A percentile compares a stretch with the other conserved stretches of the same genome.
phyloP scores from a whole-genome alignment of 306 rosid genomes.

The Psophocarpus tetragonolobus region DNA sequence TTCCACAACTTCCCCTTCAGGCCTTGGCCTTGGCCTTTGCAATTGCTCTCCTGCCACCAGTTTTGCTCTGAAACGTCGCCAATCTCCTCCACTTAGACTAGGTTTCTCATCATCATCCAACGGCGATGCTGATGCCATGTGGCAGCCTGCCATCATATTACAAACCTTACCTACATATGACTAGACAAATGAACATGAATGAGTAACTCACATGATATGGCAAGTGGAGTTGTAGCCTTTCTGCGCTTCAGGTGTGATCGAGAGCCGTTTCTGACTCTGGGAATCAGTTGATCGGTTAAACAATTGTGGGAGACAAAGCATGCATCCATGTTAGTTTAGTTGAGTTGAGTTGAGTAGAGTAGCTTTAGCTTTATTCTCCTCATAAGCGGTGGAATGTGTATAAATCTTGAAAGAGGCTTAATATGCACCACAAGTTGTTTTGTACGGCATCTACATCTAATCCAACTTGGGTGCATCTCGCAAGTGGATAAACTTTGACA shows the following conservation, averaged over 20 bases:
- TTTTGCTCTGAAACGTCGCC: conserved; percentile 88
- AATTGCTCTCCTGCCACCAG: conserved; percentile 63
- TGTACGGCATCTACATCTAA: conserved; percentile 44
- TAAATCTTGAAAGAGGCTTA: conserved; percentile 29
- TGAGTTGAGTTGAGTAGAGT: too few species aligned
- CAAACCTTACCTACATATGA: too few species aligned
- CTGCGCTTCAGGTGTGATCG: conserved; percentile 38
- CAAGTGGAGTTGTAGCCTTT: conserved; percentile 36
- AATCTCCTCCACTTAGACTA: conserved; percentile 53
- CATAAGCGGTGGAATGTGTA: conserved; percentile 30
- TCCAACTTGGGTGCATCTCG: conserved; percentile 43
- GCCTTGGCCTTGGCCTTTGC: not conserved
- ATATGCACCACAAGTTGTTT: conserved; percentile 56
- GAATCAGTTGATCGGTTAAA: conserved; percentile 46
- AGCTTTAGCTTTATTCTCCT: too few species aligned
- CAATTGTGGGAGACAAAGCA: conserved; percentile 60
- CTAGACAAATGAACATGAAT: not conserved
- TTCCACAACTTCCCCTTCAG: conserved; percentile 31
- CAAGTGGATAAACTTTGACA: conserved; percentile 54
- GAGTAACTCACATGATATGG: conserved; percentile 56
- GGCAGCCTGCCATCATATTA: conserved; percentile 47
- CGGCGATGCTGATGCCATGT: conserved; percentile 46
- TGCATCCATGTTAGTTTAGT: conserved; percentile 65
- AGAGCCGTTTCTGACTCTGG: conserved; percentile 31
- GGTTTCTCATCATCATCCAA: conserved; percentile 46